Conservation (phyloP, 345 rosid species). For the Camelina hispida region DNA sequence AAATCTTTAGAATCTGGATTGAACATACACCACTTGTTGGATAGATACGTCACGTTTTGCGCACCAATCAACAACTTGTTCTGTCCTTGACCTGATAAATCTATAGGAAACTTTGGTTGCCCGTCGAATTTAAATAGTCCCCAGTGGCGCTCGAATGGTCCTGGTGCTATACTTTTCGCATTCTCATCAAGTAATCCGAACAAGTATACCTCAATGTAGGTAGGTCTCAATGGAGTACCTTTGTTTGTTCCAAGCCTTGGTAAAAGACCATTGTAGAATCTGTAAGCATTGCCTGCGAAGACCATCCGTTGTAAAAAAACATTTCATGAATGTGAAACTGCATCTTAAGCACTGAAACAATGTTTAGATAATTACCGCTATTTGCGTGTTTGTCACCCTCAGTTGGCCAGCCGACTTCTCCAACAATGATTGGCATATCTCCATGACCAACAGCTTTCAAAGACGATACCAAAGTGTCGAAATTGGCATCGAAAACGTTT, state of each 20-base stretch:
- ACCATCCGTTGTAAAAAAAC: neutral
- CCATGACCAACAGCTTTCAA: constrained; percentile 69
- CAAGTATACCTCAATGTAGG: constrained; percentile 68
- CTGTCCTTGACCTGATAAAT: constrained; percentile 71
- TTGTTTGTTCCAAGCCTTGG: constrained; percentile 61
- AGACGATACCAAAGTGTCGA: constrained; percentile 79
- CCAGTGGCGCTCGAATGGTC: constrained; percentile 90
- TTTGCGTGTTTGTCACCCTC: constrained; percentile 63
- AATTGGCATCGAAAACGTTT: constrained; percentile 87
- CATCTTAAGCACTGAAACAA: neutral
- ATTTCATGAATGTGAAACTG: neutral
- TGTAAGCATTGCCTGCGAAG: constrained; percentile 52
- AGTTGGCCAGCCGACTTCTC: constrained; percentile 44
- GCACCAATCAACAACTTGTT: constrained; percentile 64
- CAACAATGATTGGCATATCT: constrained; percentile 51
- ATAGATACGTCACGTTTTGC: constrained; percentile 60
- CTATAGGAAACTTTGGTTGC: constrained; percentile 74
- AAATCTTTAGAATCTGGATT: constrained; percentile 67
- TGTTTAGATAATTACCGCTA: constrained; percentile 3
- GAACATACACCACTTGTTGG: constrained; percentile 70
- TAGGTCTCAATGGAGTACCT: constrained; percentile 78
- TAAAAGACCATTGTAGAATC: constrained; percentile 78
- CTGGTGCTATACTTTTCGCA: constrained; percentile 53
- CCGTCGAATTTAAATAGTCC: constrained; percentile 77
- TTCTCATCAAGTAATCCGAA: constrained; percentile 60